Percentiles rank a stretch among this genome's conserved stretches.
These are phyloP conservation scores for Penicillium sp. DNA, from an alignment of 2,329 filamentous ascomycete species.

Conservation along the genomic window DNA sequence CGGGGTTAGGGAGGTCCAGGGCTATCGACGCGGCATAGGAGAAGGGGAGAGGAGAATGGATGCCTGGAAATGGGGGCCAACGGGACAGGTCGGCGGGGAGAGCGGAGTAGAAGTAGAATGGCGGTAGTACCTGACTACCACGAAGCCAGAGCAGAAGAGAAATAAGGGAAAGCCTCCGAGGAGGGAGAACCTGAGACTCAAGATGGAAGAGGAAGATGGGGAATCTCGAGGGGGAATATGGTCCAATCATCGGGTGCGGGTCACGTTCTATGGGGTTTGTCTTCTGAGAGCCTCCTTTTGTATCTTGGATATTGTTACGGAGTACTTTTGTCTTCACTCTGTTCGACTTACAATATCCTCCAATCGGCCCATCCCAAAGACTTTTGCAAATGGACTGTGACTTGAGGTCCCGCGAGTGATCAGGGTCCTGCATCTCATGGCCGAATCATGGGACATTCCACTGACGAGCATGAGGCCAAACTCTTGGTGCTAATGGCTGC, in stretches of 20 bases:
- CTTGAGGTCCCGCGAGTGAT: constrained; percentile 3
- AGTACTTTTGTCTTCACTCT: neutral
- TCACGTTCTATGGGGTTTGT: constrained; percentile 18
- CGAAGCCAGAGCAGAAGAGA: constrained; percentile 6
- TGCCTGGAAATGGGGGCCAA: constrained; percentile 18
- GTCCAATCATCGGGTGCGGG: constrained; percentile 24
- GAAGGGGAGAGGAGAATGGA: constrained; percentile 9
- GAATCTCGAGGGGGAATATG: constrained; percentile 16
- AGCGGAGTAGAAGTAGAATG: constrained; percentile 14
- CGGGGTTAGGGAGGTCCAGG: constrained; percentile 4
- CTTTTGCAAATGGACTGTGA: neutral
- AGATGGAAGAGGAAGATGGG: constrained; percentile 11
- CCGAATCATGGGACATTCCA: constrained; percentile 18
- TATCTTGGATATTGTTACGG: neutral
- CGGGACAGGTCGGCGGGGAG: constrained; percentile 19
- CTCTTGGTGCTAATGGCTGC: neutral
- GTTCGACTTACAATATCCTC: neutral
- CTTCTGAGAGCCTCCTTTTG: neutral
- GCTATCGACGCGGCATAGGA: constrained; percentile 24
- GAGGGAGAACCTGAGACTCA: neutral
- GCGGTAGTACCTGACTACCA: constrained; percentile 21
- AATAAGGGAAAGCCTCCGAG: constrained; percentile 4
- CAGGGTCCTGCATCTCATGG: constrained; percentile 18
- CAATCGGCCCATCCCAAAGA: neutral
- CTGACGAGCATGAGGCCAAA: neutral